phyloP scores from a whole-genome alignment of 2,329 filamentous ascomycete species.

The Colletotrichum lentis region DNA sequence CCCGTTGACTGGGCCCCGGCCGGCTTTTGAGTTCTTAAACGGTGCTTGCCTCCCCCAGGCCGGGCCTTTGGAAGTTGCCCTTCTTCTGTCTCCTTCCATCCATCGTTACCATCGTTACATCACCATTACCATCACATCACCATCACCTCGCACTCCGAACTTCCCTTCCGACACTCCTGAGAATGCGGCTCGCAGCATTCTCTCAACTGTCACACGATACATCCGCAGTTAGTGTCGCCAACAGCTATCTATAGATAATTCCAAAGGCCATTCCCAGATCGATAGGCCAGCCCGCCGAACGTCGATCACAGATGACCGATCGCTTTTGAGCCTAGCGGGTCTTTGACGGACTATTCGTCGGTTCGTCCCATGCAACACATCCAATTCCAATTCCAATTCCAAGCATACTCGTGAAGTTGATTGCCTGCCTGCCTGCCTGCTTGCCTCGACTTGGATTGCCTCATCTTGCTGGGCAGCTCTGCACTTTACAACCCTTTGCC shows the following conservation, averaged over 20 bases:
- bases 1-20: background rate
- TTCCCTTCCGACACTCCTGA: too few species aligned
- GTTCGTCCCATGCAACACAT: too few species aligned
- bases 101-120: background rate
- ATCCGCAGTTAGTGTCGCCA: background rate
- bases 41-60: background rate
- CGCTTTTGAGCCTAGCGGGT: background rate
- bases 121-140: background rate
- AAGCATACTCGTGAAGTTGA: background rate
- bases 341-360: too few species aligned
- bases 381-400: too few species aligned
- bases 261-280: background rate
- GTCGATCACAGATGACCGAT: background rate
- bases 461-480: conserved; percentile 3
- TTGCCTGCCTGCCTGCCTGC: background rate
- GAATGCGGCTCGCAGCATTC: background rate
- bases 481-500: conserved; percentile 13
- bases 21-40: conserved; percentile 4
- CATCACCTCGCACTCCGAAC: too few species aligned
- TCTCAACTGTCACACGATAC: background rate
- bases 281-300: background rate
- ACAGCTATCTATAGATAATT: background rate
- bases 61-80: background rate
- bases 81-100: too few species aligned
- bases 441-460: conserved; percentile 1